Base-by-base conservation (phyloP, 2,329 filamentous ascomycete species). In the Podosphaera fusca region DNA sequence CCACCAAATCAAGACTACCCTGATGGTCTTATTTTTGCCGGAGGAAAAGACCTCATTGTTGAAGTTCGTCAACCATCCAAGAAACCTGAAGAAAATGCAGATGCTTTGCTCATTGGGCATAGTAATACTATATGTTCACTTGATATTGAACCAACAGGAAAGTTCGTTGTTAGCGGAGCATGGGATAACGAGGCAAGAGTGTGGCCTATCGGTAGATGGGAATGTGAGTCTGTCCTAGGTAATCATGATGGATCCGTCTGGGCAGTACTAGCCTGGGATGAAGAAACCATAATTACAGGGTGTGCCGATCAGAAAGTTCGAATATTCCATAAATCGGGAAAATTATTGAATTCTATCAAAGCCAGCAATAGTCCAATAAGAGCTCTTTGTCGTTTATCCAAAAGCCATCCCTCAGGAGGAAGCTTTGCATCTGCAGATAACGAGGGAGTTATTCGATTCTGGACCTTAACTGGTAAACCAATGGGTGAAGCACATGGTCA, bases 361-460 rank as follows among this genome's bases (percentile, higher is more conserved):
- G 81, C 84, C 56, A 87, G 86, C 51, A 80, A 81, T 33, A 87
- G 94, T 63, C 84, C 94, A 40, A 85, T 96, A 56, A 81, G 92
- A 59, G 88, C 89, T n/a, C 75, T 98, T 8, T 90, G 85, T 69
- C 82, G 80, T 63, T 73, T 96, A n/a, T 83, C 87, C 0, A 68
- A 74, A 31, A 79, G 79, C 33, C 86, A 95, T 67, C 76, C 83
- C 14, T 89, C 83, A 30, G 85, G 86, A 10, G 90, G 88, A 21
- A 83, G 94, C n/a, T 89, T 98, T 67, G 92, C 89, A 51, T 94
- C 89, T 49, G 89, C 92, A 14, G 87, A 87, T 63, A 98, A 96
- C 65, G 92, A 98, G 66, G 87, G 87, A 34, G 74, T 89, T 29
- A 85, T 98, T 60, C 80, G 89, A 51, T 70, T 96, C 3, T 98